phyloP scores from a whole-genome alignment of 495 filamentous ascomycete genomes.

The Xylaria acuta region DNA sequence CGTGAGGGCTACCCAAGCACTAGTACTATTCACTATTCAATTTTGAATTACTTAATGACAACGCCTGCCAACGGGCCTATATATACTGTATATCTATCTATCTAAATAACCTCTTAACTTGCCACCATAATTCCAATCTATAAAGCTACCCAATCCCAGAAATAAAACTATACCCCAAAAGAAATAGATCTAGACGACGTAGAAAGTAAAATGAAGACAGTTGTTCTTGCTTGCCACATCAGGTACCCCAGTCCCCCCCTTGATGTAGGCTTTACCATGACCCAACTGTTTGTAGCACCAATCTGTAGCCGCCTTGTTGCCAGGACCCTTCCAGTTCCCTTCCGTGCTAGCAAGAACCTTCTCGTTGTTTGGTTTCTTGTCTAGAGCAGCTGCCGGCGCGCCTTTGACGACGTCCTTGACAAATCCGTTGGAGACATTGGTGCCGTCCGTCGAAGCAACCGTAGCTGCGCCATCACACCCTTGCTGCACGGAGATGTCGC shows the following conservation, averaged over 20 bases:
- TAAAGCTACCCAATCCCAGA: neutral
- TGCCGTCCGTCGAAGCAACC: slow-evolving; percentile 47
- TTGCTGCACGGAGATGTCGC: slow-evolving; percentile 51
- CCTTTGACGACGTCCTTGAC: slow-evolving; percentile 42
- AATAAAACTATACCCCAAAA: neutral
- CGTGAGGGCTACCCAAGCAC: too few relatives aligned
- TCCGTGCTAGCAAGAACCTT: slow-evolving; percentile 45
- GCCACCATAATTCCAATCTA: neutral
- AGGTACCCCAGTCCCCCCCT: slow-evolving; percentile 44
- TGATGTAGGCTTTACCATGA: slow-evolving; percentile 47
- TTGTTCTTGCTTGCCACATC: slow-evolving; percentile 52
- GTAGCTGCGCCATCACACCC: slow-evolving; percentile 53
- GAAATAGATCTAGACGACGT: slow-evolving; percentile 26
- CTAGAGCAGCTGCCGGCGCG: slow-evolving; percentile 43
- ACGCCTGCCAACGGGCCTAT: slow-evolving; percentile 17
- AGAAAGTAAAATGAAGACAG: slow-evolving; percentile 49
- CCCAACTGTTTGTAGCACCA: slow-evolving; percentile 46
- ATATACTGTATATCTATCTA: neutral
- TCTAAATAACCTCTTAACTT: neutral
- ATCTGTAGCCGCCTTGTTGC: slow-evolving; percentile 49
- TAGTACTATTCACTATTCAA: too few relatives aligned
- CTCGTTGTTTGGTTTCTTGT: slow-evolving; percentile 43
- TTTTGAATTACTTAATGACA: neutral
- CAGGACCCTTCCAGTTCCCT: slow-evolving; percentile 50
- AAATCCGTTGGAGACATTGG: slow-evolving; percentile 44